These are phyloP conservation scores for Pneumocystis wakefieldiae DNA, from an alignment of 1,139 yeast species.

Conservation along the genomic window DNA sequence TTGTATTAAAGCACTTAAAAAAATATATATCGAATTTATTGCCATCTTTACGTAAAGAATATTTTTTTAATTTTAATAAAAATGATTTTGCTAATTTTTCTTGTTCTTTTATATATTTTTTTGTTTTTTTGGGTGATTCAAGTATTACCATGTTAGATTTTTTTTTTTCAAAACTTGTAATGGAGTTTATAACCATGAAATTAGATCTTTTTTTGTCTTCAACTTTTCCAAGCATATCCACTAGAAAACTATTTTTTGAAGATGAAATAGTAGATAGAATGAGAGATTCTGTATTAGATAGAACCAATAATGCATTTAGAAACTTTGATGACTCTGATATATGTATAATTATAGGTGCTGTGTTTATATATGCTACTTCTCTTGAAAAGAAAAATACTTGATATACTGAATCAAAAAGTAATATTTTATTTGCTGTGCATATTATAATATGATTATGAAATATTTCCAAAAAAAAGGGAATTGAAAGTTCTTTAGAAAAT, in stretches of 20 bases:
- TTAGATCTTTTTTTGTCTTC: background rate
- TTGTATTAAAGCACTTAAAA: background rate
- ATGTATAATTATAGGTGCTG: background rate
- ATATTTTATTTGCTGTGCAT: background rate
- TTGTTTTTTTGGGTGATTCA: background rate
- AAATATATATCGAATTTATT: background rate
- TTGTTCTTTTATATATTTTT: background rate
- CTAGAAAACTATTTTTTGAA: background rate
- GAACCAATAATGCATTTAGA: background rate
- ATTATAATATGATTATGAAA: background rate
- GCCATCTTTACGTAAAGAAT: background rate
- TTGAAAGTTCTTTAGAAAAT: background rate
- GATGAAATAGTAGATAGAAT: background rate
- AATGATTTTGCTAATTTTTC: background rate
- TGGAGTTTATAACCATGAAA: background rate
- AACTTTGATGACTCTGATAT: background rate
- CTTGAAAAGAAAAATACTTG: background rate
- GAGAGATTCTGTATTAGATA: background rate
- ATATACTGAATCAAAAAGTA: background rate
- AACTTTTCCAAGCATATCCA: background rate
- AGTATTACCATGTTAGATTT: background rate
- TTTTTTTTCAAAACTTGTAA: background rate
- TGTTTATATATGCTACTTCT: background rate
- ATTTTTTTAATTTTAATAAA: background rate
- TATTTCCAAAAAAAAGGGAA: background rate